Evolutionary conservation across 306 rosid species (phyloP).

Genomic region (Ormosia semicastrata): DNA sequence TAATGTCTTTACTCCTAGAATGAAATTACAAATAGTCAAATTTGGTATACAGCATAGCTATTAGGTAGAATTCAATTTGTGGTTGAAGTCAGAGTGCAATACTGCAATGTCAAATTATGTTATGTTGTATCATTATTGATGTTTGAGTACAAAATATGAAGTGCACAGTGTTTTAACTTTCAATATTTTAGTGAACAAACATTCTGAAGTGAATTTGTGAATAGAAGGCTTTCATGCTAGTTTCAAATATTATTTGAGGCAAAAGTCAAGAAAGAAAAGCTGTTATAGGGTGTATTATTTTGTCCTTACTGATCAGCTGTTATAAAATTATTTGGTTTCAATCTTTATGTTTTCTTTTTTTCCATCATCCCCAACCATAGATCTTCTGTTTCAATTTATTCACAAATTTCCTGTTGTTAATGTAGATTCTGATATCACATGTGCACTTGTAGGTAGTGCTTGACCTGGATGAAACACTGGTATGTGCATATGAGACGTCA

Average conservation of each 20-base stretch:
- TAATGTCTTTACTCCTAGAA: neutral
- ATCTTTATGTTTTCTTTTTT: neutral
- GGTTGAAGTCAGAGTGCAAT: neutral
- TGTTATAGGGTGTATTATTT: neutral
- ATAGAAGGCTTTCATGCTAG: neutral
- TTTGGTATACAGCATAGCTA: neutral
- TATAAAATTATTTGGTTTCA: neutral
- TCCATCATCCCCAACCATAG: neutral
- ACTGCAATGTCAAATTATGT: neutral
- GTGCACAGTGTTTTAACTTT: neutral
- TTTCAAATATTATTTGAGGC: neutral
- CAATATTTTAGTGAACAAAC: neutral
- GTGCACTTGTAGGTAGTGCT: conserved; percentile 77
- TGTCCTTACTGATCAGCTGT: neutral
- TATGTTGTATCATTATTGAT: neutral
- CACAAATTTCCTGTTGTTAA: conserved; percentile 12
- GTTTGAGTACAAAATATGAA: neutral
- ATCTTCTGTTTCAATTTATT: neutral
- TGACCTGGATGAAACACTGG: conserved; percentile 89
- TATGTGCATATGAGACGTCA: conserved; percentile 83
- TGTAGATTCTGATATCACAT: conserved; percentile 23
- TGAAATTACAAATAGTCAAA: neutral
- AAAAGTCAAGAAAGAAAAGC: neutral
- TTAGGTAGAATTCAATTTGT: neutral
- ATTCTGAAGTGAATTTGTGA: conserved; percentile 7